These are phyloP conservation scores for Xylariomycetidae sp. DNA, from an alignment of 2,329 filamentous ascomycete genomes.

Conservation along the genomic window DNA sequence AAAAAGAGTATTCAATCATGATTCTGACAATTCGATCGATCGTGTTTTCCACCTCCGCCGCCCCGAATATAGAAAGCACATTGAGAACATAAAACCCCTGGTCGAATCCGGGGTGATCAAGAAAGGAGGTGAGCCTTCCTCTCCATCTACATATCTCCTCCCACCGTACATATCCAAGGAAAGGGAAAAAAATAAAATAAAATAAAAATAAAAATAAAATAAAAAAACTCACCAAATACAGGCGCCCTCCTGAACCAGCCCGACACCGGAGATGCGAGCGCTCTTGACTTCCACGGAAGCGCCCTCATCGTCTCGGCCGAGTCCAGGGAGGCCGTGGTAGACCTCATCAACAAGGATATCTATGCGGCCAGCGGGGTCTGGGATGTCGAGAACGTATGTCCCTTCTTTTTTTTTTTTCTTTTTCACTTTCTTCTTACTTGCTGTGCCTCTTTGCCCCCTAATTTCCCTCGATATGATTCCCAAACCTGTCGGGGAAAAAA, in stretches of 20 bases:
- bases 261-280: constrained; percentile 16
- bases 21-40: no score
- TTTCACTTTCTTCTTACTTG: constrained; percentile 3
- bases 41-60: no score
- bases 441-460: no score
- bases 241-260: not conserved
- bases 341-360: constrained; percentile 64
- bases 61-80: constrained; percentile 51
- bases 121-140: constrained; percentile 54
- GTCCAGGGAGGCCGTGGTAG: constrained; percentile 64
- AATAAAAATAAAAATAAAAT: not conserved
- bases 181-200: not conserved
- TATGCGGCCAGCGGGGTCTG: constrained; percentile 72
- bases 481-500: no score
- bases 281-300: constrained; percentile 65
- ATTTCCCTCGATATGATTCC: no score
- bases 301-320: constrained; percentile 63
- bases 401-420: constrained; percentile 2
- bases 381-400: constrained; percentile 65
- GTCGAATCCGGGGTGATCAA: constrained; percentile 55
- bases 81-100: constrained; percentile 48
- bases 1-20: not conserved
- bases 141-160: not conserved
- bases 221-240: constrained; percentile 33
- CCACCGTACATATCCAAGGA: not conserved